A percentile compares a stretch with the other conserved stretches of the same genome.
phyloP scores from a whole-genome alignment of 1,139 yeast genomes.

The Yamadazyma dushanensis region DNA sequence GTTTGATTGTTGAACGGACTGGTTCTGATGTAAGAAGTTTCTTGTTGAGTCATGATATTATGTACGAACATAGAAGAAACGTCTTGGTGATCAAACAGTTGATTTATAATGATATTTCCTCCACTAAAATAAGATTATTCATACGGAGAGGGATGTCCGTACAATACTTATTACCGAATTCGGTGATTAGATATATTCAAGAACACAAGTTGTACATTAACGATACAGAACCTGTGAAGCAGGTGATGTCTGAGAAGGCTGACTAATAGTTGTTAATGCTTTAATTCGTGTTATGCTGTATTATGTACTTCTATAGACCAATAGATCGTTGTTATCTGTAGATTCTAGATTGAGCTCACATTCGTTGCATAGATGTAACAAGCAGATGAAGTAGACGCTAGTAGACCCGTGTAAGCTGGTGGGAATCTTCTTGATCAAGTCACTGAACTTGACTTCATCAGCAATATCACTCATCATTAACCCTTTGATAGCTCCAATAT shows the following conservation, averaged over 20 bases:
- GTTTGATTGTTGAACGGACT: slow-evolving; percentile 93
- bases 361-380: slow-evolving; percentile 86
- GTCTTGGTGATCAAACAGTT: slow-evolving; percentile 92
- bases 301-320: slow-evolving; percentile 8
- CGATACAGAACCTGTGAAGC: slow-evolving; percentile 92
- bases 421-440: slow-evolving; percentile 51
- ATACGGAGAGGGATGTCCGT: slow-evolving; percentile 96
- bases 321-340: slow-evolving; percentile 42
- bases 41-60: slow-evolving; percentile 87
- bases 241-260: slow-evolving; percentile 65
- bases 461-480: slow-evolving; percentile 31
- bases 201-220: slow-evolving; percentile 83
- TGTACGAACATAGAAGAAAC: slow-evolving; percentile 95
- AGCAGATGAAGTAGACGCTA: slow-evolving; percentile 82
- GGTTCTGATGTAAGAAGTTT: slow-evolving; percentile 95
- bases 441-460: slow-evolving; percentile 48
- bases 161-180: slow-evolving; percentile 89
- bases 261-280: slow-evolving; percentile 23
- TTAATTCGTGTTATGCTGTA: slow-evolving; percentile 1
- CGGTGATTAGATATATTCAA: slow-evolving; percentile 91
- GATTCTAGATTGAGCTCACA: slow-evolving; percentile 67
- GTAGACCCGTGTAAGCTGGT: slow-evolving; percentile 71
- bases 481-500: slow-evolving; percentile 40
- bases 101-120: slow-evolving; percentile 92
- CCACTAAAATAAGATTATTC: slow-evolving; percentile 90